Evolutionary conservation across 306 rosid species (phyloP), one percentile per base, ranked within the genome.

Genomic region (Parietaria judaica): DNA sequence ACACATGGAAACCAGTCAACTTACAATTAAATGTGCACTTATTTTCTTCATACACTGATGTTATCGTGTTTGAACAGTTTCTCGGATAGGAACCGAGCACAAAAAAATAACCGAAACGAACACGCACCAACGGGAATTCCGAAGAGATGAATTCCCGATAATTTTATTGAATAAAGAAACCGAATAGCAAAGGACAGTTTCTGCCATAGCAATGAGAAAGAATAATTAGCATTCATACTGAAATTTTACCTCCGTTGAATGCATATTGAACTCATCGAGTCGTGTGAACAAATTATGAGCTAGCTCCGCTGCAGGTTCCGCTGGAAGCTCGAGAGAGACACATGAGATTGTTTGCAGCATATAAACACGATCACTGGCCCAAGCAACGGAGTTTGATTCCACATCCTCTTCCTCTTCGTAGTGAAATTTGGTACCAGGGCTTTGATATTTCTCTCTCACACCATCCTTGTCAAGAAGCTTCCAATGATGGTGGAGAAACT

Each of bases 401-500:
- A 57, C 60, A 62, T 54, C 68, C 43, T 70, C 88, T 72, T 73
- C 90, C 44, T 70, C 81, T 56, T 66, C 71, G 51, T 11, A 66
- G 39, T 70, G 54, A 41, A 60, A 76, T 58, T 80, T 80, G n/a
- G 66, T 52, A 66, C 36, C 56, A 9, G 95, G 79, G 48, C 77
- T 76, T 62, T 50, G 74, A 51, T 74, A 65, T 49, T 76, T 82
- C 12, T 71, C 74, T 74, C 48, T 73, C 62, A 68, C 72, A 61
- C 75, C 75, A 64, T 81, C 75, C 68, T 83, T 80, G 80, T 91
- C 98, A 69, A 83, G 94, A 65, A 88, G 87, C 80, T 83, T 72
- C 96, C 98, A 91, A 63, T 91, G 95, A 80, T 91, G 98, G 73
- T 74, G 72, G 72, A 91, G 98, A 69, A 91, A 91, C 64, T 88